phyloP scores from a whole-genome alignment of 495 filamentous ascomycete species.

The Xylaria intraflava region DNA sequence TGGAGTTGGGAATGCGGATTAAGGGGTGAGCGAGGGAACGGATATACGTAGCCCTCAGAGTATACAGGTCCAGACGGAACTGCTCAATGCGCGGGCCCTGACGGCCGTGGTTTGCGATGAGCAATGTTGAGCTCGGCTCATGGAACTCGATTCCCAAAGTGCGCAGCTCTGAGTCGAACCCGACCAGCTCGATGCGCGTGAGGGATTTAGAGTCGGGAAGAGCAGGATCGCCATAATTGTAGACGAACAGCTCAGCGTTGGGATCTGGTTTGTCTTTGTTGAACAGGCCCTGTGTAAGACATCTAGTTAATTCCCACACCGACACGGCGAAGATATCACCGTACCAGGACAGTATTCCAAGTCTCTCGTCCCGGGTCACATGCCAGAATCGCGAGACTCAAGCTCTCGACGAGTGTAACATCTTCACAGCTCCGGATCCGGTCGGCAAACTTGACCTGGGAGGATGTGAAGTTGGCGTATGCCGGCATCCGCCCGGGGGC shows the following conservation, averaged over 20 bases:
- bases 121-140: constrained; percentile 27
- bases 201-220: constrained; percentile 2
- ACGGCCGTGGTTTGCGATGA: constrained; percentile 19
- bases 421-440: constrained; percentile 40
- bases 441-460: constrained; percentile 26
- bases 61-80: constrained; percentile 43
- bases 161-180: constrained; percentile 31
- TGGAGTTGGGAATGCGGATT: constrained; percentile 51
- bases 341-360: constrained; percentile 45
- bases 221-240: constrained; percentile 22
- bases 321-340: neutral
- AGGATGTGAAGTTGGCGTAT: constrained; percentile 20
- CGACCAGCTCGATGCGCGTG: constrained; percentile 22
- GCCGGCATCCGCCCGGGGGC: constrained; percentile 17
- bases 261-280: neutral
- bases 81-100: constrained; percentile 39
- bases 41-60: constrained; percentile 26
- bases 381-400: constrained; percentile 30
- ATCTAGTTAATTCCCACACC: neutral
- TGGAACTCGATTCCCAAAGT: constrained; percentile 41
- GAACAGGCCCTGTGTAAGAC: constrained; percentile 22
- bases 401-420: constrained; percentile 28
- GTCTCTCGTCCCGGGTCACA: constrained; percentile 37
- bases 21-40: constrained; percentile 43
- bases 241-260: constrained; percentile 30